Conservation (phyloP, 2,329 filamentous ascomycete species). For the Orbilia ellipsospora region DNA sequence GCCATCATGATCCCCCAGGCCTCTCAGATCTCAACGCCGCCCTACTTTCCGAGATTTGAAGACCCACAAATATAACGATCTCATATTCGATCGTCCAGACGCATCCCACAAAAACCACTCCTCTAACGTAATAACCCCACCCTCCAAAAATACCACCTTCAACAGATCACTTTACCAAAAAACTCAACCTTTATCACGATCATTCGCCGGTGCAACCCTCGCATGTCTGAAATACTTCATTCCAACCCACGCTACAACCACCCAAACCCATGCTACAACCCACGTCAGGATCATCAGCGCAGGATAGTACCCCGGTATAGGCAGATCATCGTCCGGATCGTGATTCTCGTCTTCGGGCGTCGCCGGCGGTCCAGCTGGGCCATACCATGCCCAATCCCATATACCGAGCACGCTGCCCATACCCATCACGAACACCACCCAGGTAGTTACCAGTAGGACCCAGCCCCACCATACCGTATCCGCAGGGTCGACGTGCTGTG, state of each 20-base stretch:
- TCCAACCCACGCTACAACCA: constrained; percentile 94
- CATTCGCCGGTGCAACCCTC: constrained; percentile 71
- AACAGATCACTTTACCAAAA: background rate
- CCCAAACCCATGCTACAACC: constrained; percentile 99
- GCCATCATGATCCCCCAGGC: background rate
- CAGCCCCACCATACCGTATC: constrained; percentile 99
- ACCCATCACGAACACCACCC: constrained; percentile 94
- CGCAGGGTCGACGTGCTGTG: constrained; percentile 49
- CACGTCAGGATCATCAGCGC: constrained; percentile 90
- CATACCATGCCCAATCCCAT: constrained; percentile 99
- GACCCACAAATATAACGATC: constrained; percentile 21
- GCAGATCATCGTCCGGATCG: constrained; percentile 79
- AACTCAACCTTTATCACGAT: constrained; percentile 7
- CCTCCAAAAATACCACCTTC: background rate
- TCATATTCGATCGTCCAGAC: constrained; percentile 29
- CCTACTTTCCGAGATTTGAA: constrained; percentile 19
- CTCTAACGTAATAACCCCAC: background rate
- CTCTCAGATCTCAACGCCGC: constrained; percentile 17
- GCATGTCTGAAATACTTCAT: constrained; percentile 99
- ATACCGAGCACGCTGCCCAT: constrained; percentile 96
- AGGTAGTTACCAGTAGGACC: constrained; percentile 89
- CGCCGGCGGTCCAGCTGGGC: constrained; percentile 62
- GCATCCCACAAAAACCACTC: background rate
- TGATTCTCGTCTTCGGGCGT: constrained; percentile 27
- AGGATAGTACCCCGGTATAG: constrained; percentile 97